These are phyloP conservation scores for Gonapodya prolifera DNA, from an alignment of 192 early-diverging fungal species.

Conservation along the genomic window DNA sequence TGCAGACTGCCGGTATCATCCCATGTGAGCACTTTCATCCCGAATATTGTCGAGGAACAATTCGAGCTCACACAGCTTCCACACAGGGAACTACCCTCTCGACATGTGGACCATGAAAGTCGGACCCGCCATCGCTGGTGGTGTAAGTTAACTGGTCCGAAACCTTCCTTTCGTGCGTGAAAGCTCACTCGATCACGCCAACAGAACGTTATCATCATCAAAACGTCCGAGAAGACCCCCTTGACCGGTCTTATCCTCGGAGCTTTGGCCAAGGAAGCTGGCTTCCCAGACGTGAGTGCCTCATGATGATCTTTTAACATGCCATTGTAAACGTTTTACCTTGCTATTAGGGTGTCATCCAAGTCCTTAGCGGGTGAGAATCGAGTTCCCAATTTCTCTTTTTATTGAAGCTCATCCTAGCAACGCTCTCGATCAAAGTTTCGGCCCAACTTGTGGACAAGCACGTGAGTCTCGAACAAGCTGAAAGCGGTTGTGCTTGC, in stretches of 20 bases:
- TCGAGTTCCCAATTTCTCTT: no score
- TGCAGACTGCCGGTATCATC: constrained; percentile 13
- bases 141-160: constrained; percentile 1
- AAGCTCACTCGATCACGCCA: background rate
- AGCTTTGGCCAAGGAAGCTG: constrained; percentile 16
- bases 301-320: background rate
- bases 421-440: background rate
- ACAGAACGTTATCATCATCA: constrained; percentile 17
- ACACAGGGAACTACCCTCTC: constrained; percentile 17
- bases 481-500: no score
- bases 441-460: constrained; percentile 10
- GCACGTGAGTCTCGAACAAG: background rate
- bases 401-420: no score
- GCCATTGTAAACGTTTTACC: background rate
- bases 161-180: no score
- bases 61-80: background rate
- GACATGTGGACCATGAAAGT: constrained; percentile 23
- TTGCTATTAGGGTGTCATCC: background rate
- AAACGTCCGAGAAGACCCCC: constrained; percentile 24
- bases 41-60: background rate
- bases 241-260: constrained; percentile 19
- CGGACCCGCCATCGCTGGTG: constrained; percentile 18
- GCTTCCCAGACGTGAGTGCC: constrained; percentile 7
- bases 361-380: background rate
- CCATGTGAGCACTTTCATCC: constrained; percentile 10